Percentiles rank a stretch among this genome's conserved stretches.
Conservation (phyloP, 2,329 filamentous ascomycete genomes). For the Xylaria sp. region DNA sequence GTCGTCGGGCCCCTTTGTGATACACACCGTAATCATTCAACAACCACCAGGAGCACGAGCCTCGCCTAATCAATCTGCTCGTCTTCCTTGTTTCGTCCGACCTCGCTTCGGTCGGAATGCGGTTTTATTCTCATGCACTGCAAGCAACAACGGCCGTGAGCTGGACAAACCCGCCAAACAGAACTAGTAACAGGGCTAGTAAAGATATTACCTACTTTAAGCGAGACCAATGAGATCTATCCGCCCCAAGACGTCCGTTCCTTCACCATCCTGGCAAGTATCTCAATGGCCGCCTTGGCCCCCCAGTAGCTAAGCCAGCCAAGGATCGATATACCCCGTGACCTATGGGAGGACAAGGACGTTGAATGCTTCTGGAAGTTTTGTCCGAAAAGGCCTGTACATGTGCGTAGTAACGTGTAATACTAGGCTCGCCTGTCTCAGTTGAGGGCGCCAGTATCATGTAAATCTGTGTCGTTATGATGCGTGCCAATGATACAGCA, state of each 20-base stretch:
- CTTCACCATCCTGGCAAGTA: constrained; percentile 15
- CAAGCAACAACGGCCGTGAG: neutral
- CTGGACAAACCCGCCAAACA: constrained; percentile 17
- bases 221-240: constrained; percentile 29
- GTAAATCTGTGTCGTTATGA: neutral
- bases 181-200: constrained; percentile 5
- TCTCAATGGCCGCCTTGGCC: constrained; percentile 17
- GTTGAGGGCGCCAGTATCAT: neutral
- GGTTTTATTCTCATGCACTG: constrained; percentile 30
- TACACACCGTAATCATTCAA: neutral
- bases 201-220: constrained; percentile 25
- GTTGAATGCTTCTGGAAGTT: constrained; percentile 24
- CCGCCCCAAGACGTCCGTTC: neutral
- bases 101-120: constrained; percentile 23
- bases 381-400: constrained; percentile 12
- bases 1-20: neutral
- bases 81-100: constrained; percentile 3
- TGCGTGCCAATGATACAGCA: neutral
- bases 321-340: constrained; percentile 1
- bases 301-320: constrained; percentile 9
- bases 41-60: neutral
- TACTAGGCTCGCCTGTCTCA: neutral
- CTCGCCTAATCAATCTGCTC: neutral
- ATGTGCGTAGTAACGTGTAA: neutral
- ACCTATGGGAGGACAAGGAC: constrained; percentile 14